These are phyloP conservation scores for Boletus rex-veris DNA, from an alignment of 768 basidiomycete species.

Conservation along the genomic window DNA sequence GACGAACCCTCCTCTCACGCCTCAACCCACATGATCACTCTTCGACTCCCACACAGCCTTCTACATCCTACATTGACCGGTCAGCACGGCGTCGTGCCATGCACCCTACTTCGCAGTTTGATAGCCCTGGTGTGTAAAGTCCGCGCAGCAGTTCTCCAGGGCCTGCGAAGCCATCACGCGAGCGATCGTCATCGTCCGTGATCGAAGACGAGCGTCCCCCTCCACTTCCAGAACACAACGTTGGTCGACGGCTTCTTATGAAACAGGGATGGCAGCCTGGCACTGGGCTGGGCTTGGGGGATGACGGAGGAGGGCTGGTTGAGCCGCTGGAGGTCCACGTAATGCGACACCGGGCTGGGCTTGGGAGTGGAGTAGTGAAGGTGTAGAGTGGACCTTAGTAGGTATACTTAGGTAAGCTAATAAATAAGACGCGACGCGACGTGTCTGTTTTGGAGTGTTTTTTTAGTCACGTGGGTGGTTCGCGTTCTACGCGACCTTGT, in stretches of 20 bases:
- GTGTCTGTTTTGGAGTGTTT: slow-evolving; percentile 36
- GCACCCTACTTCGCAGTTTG: slow-evolving; percentile 48
- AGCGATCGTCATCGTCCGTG: slow-evolving; percentile 15
- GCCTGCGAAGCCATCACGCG: slow-evolving; percentile 4
- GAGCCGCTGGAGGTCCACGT: slow-evolving; percentile 52
- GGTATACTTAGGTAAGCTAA: neutral
- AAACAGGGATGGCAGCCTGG: slow-evolving; percentile 81
- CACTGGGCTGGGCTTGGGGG: slow-evolving; percentile 28
- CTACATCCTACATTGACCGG: slow-evolving; percentile 54
- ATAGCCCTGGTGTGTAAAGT: slow-evolving; percentile 47
- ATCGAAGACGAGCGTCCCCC: slow-evolving; percentile 3
- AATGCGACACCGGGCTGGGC: slow-evolving; percentile 47
- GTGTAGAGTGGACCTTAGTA: neutral
- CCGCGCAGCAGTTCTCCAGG: slow-evolving; percentile 23
- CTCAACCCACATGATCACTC: slow-evolving; percentile 32
- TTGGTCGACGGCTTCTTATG: slow-evolving; percentile 65
- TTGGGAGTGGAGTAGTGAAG: slow-evolving; percentile 51
- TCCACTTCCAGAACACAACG: slow-evolving; percentile 55
- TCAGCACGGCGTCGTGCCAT: slow-evolving; percentile 68
- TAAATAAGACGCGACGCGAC: slow-evolving; percentile 26
- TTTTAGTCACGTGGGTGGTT: slow-evolving; percentile 38
- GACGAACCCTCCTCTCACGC: slow-evolving; percentile 56
- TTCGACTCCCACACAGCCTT: slow-evolving; percentile 11
- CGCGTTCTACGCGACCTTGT: slow-evolving; percentile 35
- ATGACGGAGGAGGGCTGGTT: slow-evolving; percentile 36